Percentiles rank a stretch among this genome's conserved stretches.
Conservation (phyloP, 495 filamentous ascomycete genomes). For the Articulospora tetracladia region DNA sequence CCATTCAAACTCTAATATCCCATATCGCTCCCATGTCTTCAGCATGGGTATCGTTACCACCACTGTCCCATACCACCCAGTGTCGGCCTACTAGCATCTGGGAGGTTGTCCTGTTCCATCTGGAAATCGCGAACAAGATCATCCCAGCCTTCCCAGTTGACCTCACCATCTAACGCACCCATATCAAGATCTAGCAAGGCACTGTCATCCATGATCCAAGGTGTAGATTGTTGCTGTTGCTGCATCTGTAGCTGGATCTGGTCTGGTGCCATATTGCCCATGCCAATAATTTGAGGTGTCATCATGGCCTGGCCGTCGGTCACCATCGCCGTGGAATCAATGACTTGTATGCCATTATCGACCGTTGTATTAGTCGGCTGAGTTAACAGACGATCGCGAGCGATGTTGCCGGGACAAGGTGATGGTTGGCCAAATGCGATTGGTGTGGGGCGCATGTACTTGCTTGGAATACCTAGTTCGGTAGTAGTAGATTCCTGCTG, state of each 20-base stretch:
- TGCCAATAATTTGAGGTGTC: slow-evolving; percentile 8
- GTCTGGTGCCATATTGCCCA: slow-evolving; percentile 11
- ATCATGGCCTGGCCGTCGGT: slow-evolving; percentile 5
- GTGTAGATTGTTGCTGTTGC: slow-evolving; percentile 13
- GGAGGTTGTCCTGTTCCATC: slow-evolving; percentile 12
- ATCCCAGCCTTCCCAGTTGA: slow-evolving; percentile 25
- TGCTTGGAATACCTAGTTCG: slow-evolving; percentile 4
- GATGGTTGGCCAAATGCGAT: not conserved
- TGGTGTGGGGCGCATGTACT: slow-evolving; percentile 13
- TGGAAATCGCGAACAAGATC: slow-evolving; percentile 25
- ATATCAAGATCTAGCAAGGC: slow-evolving; percentile 19
- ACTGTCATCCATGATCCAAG: slow-evolving; percentile 21
- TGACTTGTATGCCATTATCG: not conserved
- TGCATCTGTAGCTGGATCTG: slow-evolving; percentile 15
- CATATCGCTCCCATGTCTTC: no score
- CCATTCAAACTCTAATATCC: no score
- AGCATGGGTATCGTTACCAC: no score
- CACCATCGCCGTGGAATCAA: not conserved
- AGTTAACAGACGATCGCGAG: slow-evolving; percentile 25
- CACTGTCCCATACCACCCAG: slow-evolving; percentile 21
- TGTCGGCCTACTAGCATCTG: slow-evolving; percentile 1
- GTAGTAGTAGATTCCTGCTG: not conserved
- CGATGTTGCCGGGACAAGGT: slow-evolving; percentile 25
- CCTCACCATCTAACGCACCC: slow-evolving; percentile 16
- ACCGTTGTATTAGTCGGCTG: not conserved